Evolutionary conservation across 202 grass and related monocot genomes (phyloP).

Genomic region (Schoenoplectus triqueter): DNA sequence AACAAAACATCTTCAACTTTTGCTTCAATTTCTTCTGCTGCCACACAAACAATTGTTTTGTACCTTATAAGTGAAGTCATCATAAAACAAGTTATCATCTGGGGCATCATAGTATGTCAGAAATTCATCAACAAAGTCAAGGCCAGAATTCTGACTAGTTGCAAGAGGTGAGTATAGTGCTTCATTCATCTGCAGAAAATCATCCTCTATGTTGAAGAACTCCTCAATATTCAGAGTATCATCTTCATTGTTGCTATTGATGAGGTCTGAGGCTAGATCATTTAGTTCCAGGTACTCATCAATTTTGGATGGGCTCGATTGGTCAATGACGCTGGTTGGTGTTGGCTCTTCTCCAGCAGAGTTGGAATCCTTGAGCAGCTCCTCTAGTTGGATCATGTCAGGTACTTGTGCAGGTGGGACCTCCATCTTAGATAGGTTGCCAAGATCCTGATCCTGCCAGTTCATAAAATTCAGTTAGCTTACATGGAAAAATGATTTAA

Average conservation of each 20-base stretch:
- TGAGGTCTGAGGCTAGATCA: slow-evolving; percentile 57
- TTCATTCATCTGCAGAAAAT: slow-evolving; percentile 54
- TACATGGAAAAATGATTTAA: background rate
- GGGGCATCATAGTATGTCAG: slow-evolving; percentile 67
- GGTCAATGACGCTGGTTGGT: slow-evolving; percentile 43
- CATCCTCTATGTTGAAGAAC: slow-evolving; percentile 53
- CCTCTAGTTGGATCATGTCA: slow-evolving; percentile 52
- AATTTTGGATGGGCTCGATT: slow-evolving; percentile 48
- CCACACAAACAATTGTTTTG: slow-evolving; percentile 44
- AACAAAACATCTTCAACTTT: slow-evolving; percentile 44
- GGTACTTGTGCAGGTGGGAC: slow-evolving; percentile 53
- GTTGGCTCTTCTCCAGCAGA: slow-evolving; percentile 37
- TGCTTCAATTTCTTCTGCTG: slow-evolving; percentile 37
- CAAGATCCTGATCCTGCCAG: slow-evolving; percentile 20
- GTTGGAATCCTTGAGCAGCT: slow-evolving; percentile 28
- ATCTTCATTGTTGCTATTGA: slow-evolving; percentile 49
- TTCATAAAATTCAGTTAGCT: slow-evolving; percentile 17
- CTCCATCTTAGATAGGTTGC: background rate
- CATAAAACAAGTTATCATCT: slow-evolving; percentile 64
- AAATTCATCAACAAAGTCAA: slow-evolving; percentile 63
- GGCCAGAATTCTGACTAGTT: slow-evolving; percentile 48
- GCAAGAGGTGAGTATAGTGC: slow-evolving; percentile 46
- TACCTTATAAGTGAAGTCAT: slow-evolving; percentile 60
- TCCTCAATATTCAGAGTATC: slow-evolving; percentile 60
- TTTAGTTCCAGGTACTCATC: slow-evolving; percentile 86